These are phyloP conservation scores for Lizonia empirigonia DNA, from an alignment of 2,329 filamentous ascomycete genomes.

Conservation along the genomic window DNA sequence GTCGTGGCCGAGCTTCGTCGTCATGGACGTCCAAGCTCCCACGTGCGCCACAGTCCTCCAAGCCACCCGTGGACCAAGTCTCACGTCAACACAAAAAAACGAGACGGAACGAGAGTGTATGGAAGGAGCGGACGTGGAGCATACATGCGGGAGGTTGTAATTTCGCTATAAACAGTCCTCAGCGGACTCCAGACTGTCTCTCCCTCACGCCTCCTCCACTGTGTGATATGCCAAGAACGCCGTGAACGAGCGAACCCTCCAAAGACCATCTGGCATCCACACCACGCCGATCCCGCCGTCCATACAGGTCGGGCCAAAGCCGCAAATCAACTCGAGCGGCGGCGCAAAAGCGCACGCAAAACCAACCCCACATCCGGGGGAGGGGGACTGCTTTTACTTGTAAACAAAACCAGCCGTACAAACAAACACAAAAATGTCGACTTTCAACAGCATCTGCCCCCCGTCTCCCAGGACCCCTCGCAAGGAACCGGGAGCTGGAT, in stretches of 20 bases:
- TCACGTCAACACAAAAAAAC: not conserved
- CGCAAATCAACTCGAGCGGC: conserved; percentile 43
- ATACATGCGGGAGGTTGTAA: conserved; percentile 30
- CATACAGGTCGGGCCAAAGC: conserved; percentile 38
- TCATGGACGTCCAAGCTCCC: conserved; percentile 30
- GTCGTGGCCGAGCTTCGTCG: conserved; percentile 25
- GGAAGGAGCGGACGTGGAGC: conserved; percentile 14
- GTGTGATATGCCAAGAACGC: conserved; percentile 3
- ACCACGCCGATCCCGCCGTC: conserved; percentile 15
- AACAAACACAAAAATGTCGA: conserved; percentile 46
- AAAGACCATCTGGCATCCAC: conserved; percentile 21
- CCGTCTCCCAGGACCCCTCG: conserved; percentile 13
- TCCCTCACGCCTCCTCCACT: conserved; percentile 27
- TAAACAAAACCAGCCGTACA: conserved; percentile 34
- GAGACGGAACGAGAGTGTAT: conserved; percentile 15
- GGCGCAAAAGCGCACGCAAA: conserved; percentile 40
- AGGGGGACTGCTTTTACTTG: conserved; percentile 45
- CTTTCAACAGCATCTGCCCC: conserved; percentile 35
- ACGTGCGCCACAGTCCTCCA: not conserved
- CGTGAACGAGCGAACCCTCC: conserved; percentile 15
- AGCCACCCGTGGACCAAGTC: no score
- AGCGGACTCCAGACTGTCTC: conserved; percentile 24
- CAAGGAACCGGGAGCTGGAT: not conserved
- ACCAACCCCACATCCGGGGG: conserved; percentile 49
- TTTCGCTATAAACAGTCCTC: conserved; percentile 36